Evolutionary conservation across 345 rosid species (phyloP).

Genomic region (Arabidopsis suecica): DNA sequence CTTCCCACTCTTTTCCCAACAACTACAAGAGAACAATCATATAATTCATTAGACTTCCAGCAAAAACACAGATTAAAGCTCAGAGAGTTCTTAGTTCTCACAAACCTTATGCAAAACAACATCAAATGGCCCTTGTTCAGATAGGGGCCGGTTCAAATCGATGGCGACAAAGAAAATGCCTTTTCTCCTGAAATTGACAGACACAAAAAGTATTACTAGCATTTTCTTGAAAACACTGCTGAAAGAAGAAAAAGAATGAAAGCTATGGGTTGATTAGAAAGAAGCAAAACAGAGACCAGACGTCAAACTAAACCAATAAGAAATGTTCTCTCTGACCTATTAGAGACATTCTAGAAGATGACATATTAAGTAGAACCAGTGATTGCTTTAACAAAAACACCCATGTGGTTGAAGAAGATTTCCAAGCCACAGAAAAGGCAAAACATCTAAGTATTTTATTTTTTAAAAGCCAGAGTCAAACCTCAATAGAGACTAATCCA

Average conservation of each 20-base stretch:
- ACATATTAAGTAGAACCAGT: conserved; percentile 30
- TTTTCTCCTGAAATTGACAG: conserved; percentile 65
- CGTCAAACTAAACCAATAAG: conserved; percentile 17
- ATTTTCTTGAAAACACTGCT: conserved; percentile 13
- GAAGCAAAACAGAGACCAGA: conserved; percentile 23
- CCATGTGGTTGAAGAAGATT: conserved; percentile 44
- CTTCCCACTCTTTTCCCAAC: conserved; percentile 79
- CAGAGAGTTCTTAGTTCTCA: conserved; percentile 25
- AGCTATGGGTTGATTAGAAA: conserved; percentile 28
- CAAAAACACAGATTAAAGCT: conserved; percentile 3
- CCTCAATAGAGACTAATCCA: conserved; percentile 42
- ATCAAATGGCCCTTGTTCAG: conserved; percentile 97
- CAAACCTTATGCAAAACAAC: conserved; percentile 80
- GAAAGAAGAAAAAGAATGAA: conserved; percentile 22
- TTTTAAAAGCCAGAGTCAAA: conserved; percentile 37
- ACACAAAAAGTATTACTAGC: conserved; percentile 26
- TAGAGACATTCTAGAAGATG: conserved; percentile 31
- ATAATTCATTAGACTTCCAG: conserved; percentile 44
- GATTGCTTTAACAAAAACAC: conserved; percentile 27
- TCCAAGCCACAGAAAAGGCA: conserved; percentile 41
- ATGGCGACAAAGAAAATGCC: conserved; percentile 82
- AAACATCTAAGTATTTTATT: conserved; percentile 22
- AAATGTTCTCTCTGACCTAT: conserved; percentile 11
- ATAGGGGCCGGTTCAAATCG: conserved; percentile 64
- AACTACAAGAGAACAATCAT: conserved; percentile 57